Evolutionary conservation across 345 rosid genomes (phyloP), one percentile per base, ranked within the genome.

Genomic region (Boechera divaricarpa): DNA sequence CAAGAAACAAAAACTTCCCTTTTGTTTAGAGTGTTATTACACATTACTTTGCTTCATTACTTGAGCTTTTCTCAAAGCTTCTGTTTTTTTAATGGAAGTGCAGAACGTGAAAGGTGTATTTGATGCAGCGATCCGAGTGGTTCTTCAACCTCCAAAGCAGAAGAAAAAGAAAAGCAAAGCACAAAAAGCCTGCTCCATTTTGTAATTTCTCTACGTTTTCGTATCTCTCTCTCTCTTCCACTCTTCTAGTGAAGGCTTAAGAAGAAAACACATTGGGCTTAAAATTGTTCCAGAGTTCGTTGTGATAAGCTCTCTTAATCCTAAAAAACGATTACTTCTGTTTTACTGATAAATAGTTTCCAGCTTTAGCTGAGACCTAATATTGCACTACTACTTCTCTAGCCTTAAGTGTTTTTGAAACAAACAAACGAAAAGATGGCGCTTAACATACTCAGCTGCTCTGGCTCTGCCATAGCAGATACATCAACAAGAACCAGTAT

Each of bases 51-150:
- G 44, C 56, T n/a, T 32, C 32, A 51, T 72, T 11, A 18, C 38
- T 29, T 66, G 7, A 62, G 21, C 65, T 16, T 44, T 68, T 38
- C 13, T 61, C 16, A 29, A 21, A 36, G 7, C 45, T 16, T 58
- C 56, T 60, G 15, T 38, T 54, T 5, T 2, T 35, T 53, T 0
- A 31, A 41, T 45, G 44, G 52, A 60, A 56, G 32, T 73, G 87
- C 90, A 94, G 98, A 92, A 94, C 72, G 97, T 94, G 83, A 94
- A 94, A 73, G 97, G 77, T 13, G 98, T 92, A 26, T 94, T 94
- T 70, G 98, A 94, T 76, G 90, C 90, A 73, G 98, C 98, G 65
- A 94, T 94, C 74, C 86, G 78, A 78, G 98, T 94, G 15, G 98
- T 92, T 44, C 98, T 94, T 76, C 98, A 94, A 82, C 98, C 97